Evolutionary conservation across 192 early-diverging fungal species (phyloP).

Genomic region (Coemansia sp.): DNA sequence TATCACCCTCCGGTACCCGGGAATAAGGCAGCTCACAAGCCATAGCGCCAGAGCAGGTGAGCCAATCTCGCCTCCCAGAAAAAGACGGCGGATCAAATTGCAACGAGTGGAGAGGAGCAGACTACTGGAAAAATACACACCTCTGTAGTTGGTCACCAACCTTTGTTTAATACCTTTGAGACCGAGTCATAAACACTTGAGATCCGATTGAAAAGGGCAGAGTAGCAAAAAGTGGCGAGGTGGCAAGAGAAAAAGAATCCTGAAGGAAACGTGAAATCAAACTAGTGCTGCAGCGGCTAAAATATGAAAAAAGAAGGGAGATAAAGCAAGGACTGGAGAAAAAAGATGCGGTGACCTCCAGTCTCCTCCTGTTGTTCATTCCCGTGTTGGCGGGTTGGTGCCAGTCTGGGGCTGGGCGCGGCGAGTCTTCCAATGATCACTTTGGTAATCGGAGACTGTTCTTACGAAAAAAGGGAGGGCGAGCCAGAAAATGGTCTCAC

Average conservation of each 20-base stretch:
- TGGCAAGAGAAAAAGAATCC: neutral
- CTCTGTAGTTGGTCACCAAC: neutral
- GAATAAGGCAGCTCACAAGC: neutral
- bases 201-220: neutral
- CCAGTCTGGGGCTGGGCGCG: neutral
- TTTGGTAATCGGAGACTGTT: constrained; percentile 1
- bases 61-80: neutral
- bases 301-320: neutral
- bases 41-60: neutral
- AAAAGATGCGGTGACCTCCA: neutral
- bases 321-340: neutral
- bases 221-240: neutral
- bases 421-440: neutral
- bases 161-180: neutral
- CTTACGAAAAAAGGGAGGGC: neutral
- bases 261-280: neutral
- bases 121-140: neutral
- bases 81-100: neutral
- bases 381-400: too few species aligned
- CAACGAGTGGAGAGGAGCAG: neutral
- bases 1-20: neutral
- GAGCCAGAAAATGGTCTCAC: neutral
- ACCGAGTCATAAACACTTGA: neutral
- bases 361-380: neutral
- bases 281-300: neutral